A percentile compares a stretch with the other conserved stretches of the same genome.
These are phyloP conservation scores for Tetracladium maxilliforme DNA, from an alignment of 2,329 filamentous ascomycete genomes.

Conservation along the genomic window DNA sequence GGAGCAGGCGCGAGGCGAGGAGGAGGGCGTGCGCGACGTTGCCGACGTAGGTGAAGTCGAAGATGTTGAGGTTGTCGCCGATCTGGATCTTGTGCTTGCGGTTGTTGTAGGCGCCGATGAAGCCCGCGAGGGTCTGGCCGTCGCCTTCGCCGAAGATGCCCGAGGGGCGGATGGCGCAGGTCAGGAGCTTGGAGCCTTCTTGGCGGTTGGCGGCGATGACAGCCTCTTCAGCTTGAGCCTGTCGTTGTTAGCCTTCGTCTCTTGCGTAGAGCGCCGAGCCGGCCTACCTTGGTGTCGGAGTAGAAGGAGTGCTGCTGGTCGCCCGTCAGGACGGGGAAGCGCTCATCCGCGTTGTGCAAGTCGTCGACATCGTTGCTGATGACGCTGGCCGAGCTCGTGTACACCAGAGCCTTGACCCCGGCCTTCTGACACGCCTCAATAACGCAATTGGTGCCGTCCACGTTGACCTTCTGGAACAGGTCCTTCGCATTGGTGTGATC, in stretches of 20 bases:
- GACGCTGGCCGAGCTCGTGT: slow-evolving; percentile 81
- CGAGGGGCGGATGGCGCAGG: slow-evolving; percentile 69
- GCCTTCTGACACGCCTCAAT: slow-evolving; percentile 56
- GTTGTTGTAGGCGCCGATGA: slow-evolving; percentile 56
- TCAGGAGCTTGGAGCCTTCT: slow-evolving; percentile 42
- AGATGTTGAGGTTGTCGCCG: slow-evolving; percentile 56
- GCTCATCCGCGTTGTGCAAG: slow-evolving; percentile 73
- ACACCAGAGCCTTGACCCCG: slow-evolving; percentile 71
- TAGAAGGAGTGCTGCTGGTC: slow-evolving; percentile 67
- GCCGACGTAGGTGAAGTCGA: slow-evolving; percentile 55
- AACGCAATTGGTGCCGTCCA: slow-evolving; percentile 69
- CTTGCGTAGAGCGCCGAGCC: background rate
- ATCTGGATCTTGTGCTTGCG: slow-evolving; percentile 66
- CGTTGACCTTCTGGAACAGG: slow-evolving; percentile 69
- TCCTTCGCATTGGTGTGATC: slow-evolving; percentile 37
- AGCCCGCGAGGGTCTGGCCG: slow-evolving; percentile 55
- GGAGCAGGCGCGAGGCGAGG: slow-evolving; percentile 60
- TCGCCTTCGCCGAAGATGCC: slow-evolving; percentile 90
- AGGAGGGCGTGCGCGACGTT: slow-evolving; percentile 70
- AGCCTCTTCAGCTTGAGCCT: slow-evolving; percentile 67
- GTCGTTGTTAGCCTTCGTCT: background rate
- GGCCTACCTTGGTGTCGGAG: slow-evolving; percentile 68
- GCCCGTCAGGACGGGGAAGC: slow-evolving; percentile 62
- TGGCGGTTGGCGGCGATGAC: slow-evolving; percentile 63
- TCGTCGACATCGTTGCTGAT: slow-evolving; percentile 70